Percentiles rank a stretch among this genome's conserved stretches.
Evolutionary conservation across 1,139 yeast genomes (phyloP).

Genomic region (Saccharomyces hybrid): DNA sequence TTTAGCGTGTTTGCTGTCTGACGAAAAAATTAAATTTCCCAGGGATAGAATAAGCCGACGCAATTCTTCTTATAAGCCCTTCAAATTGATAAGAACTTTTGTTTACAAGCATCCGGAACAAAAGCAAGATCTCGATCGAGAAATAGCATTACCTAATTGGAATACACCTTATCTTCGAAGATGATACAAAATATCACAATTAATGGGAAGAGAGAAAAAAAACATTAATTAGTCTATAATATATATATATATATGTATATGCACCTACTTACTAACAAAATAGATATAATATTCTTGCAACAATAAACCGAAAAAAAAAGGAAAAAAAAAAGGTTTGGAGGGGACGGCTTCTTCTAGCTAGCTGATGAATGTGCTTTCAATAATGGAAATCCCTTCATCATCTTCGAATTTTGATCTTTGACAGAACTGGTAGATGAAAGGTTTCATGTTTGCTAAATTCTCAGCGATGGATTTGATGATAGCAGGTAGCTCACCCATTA

Average conservation of each 20-base stretch:
- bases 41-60: neutral
- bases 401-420: constrained; percentile 37
- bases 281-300: neutral
- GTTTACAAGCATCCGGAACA: constrained; percentile 9
- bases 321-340: neutral
- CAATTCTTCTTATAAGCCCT: neutral
- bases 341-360: constrained; percentile 3
- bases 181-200: neutral
- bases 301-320: neutral
- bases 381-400: constrained; percentile 25
- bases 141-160: constrained; percentile 10
- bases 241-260: neutral
- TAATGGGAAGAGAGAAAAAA: neutral
- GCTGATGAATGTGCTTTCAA: constrained; percentile 28
- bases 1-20: neutral
- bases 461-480: constrained; percentile 73
- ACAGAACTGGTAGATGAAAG: constrained; percentile 76
- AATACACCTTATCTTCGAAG: constrained; percentile 11
- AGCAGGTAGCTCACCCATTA: constrained; percentile 81
- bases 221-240: constrained; percentile 1
- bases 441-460: constrained; percentile 79
- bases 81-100: constrained; percentile 8
- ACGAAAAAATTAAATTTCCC: neutral
- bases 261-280: neutral
- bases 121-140: constrained; percentile 7